Evolutionary conservation across 169 alveolate genomes (phyloP).

Genomic region (Neospora caninum): DNA sequence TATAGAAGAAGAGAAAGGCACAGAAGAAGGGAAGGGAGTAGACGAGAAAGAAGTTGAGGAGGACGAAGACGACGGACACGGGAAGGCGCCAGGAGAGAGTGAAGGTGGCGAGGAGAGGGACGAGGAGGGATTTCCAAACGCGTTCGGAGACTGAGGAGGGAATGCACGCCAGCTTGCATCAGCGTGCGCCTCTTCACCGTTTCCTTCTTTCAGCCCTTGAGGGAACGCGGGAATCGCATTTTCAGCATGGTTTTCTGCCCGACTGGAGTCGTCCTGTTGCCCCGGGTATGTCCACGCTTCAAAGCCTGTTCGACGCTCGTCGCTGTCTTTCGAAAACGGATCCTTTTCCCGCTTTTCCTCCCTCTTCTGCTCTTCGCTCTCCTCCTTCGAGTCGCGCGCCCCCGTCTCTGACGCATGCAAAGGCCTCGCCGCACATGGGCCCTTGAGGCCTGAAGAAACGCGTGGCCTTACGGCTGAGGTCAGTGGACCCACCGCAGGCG

Average conservation of each 20-base stretch:
- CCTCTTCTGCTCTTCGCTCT: neutral
- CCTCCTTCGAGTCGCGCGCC: neutral
- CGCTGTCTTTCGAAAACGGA: too few species aligned
- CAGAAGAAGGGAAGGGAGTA: neutral
- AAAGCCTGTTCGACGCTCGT: too few species aligned
- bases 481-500: constrained; percentile 42
- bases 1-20: neutral
- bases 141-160: neutral
- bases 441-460: constrained; percentile 92
- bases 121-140: neutral
- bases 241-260: too few species aligned
- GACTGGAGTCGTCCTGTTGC: too few species aligned
- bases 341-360: neutral
- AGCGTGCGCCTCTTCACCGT: neutral
- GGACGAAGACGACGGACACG: neutral
- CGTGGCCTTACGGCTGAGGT: constrained; percentile 94
- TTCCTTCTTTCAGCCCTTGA: too few species aligned
- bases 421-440: constrained; percentile 93
- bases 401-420: constrained; percentile 26
- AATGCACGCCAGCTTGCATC: neutral
- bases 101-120: neutral
- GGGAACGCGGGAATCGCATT: too few species aligned
- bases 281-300: too few species aligned
- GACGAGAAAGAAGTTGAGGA: neutral
- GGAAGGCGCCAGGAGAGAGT: too few species aligned